Conservation (phyloP, 2,329 filamentous ascomycete species). For the Neurospora sp. region DNA sequence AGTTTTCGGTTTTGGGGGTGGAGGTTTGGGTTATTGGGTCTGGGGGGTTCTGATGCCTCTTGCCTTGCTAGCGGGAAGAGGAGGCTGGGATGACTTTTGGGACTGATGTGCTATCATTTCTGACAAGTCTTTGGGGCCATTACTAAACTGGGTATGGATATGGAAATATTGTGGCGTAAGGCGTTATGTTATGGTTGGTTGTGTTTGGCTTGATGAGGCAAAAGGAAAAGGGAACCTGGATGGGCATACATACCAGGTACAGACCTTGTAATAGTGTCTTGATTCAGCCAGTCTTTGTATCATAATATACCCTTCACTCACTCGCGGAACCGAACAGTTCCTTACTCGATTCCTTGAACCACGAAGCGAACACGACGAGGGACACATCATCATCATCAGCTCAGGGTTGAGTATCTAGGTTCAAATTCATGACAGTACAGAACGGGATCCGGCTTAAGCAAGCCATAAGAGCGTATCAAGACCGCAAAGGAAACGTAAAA, state of each 20-base stretch:
- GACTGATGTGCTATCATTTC: background rate
- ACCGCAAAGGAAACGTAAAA: background rate
- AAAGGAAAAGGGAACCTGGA: background rate
- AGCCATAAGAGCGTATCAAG: background rate
- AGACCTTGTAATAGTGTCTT: background rate
- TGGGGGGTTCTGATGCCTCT: background rate
- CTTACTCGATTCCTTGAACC: background rate
- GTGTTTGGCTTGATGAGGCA: background rate
- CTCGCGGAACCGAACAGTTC: background rate
- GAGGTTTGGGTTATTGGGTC: constrained; percentile 86
- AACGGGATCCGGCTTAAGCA: background rate
- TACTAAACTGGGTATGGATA: background rate
- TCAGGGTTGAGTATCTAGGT: background rate
- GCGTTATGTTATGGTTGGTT: background rate
- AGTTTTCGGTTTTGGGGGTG: constrained; percentile 83
- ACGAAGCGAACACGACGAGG: no score
- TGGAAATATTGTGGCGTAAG: background rate
- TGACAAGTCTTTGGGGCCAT: background rate
- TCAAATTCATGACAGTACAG: background rate
- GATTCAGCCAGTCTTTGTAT: background rate
- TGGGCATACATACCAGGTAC: background rate
- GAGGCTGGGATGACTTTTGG: background rate
- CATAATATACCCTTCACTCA: background rate
- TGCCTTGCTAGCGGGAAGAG: background rate
- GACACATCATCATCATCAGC: background rate